Conservation (phyloP, 768 basidiomycete genomes). For the Strobilomyces echinocephalus region DNA sequence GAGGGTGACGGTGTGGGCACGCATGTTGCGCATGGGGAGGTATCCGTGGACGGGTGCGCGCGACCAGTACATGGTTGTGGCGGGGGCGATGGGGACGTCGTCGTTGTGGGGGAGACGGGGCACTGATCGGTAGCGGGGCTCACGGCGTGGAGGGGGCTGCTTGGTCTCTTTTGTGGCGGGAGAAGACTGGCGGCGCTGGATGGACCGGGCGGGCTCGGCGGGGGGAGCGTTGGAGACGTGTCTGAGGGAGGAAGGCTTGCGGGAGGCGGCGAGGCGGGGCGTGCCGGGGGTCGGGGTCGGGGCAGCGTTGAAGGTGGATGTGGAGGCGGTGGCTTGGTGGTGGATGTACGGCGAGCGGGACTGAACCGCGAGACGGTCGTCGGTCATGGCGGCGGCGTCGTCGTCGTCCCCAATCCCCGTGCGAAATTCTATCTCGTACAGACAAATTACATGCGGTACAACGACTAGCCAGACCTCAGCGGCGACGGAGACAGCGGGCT, state of each 20-base stretch:
- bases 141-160: conserved; percentile 12
- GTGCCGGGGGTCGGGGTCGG: conserved; percentile 13
- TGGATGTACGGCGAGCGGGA: conserved; percentile 38
- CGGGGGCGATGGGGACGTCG: conserved; percentile 55
- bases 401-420: conserved; percentile 21
- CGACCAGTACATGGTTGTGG: conserved; percentile 84
- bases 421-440: too few relatives aligned
- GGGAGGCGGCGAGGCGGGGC: conserved; percentile 23
- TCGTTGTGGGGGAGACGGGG: conserved; percentile 62
- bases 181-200: conserved; percentile 25
- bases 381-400: conserved; percentile 12
- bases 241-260: conserved; percentile 31
- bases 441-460: too few relatives aligned
- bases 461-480: conserved; percentile 10
- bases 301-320: conserved; percentile 33
- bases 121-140: conserved; percentile 37
- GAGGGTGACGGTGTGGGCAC: conserved; percentile 80
- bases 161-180: conserved; percentile 27
- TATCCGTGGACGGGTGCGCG: conserved; percentile 73
- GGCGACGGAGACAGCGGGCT: conserved; percentile 8
- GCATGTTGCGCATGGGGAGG: conserved; percentile 62
- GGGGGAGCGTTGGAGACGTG: conserved; percentile 28
- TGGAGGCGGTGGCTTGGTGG: conserved; percentile 32
- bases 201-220: conserved; percentile 22
- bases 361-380: conserved; percentile 13